Percentiles rank a stretch among this genome's conserved stretches.
Conservation (phyloP, 2,329 filamentous ascomycete species). For the Penicillium sp. region DNA sequence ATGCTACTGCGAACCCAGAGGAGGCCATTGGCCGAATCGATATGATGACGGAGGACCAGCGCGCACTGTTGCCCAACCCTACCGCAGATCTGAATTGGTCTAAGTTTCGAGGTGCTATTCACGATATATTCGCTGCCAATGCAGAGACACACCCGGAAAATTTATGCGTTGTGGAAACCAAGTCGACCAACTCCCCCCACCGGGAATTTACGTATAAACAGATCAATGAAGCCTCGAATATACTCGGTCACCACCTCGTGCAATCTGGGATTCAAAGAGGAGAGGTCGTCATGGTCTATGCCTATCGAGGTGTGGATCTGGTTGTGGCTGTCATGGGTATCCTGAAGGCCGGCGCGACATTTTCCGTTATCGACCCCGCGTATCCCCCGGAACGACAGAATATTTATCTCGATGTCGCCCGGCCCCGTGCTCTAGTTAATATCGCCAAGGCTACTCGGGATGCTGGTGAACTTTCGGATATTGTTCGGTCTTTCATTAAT, state of each 20-base stretch:
- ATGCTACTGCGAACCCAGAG: conserved; percentile 41
- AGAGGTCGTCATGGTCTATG: conserved; percentile 92
- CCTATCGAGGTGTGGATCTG: conserved; percentile 75
- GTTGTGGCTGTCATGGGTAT: conserved; percentile 79
- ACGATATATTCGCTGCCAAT: conserved; percentile 45
- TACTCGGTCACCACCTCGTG: conserved; percentile 74
- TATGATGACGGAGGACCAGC: conserved; percentile 40
- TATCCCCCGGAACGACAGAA: conserved; percentile 80
- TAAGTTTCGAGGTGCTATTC: conserved; percentile 45
- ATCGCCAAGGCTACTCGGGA: conserved; percentile 71
- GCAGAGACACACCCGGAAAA: conserved; percentile 67
- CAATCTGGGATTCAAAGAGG: conserved; percentile 69
- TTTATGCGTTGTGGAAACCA: conserved; percentile 66
- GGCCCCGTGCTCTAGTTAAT: conserved; percentile 67
- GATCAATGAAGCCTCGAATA: conserved; percentile 80
- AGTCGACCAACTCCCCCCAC: conserved; percentile 51
- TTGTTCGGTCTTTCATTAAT: conserved; percentile 66
- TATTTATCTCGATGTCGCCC: conserved; percentile 77
- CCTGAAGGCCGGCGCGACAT: conserved; percentile 58
- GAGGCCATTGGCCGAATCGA: conserved; percentile 45
- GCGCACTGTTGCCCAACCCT: conserved; percentile 40
- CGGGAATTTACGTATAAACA: conserved; percentile 77
- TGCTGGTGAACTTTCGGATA: conserved; percentile 59
- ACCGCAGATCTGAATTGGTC: conserved; percentile 47
- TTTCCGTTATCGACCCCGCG: conserved; percentile 68